phyloP scores from a whole-genome alignment of 768 basidiomycete species.

The Amyloporia xantha region DNA sequence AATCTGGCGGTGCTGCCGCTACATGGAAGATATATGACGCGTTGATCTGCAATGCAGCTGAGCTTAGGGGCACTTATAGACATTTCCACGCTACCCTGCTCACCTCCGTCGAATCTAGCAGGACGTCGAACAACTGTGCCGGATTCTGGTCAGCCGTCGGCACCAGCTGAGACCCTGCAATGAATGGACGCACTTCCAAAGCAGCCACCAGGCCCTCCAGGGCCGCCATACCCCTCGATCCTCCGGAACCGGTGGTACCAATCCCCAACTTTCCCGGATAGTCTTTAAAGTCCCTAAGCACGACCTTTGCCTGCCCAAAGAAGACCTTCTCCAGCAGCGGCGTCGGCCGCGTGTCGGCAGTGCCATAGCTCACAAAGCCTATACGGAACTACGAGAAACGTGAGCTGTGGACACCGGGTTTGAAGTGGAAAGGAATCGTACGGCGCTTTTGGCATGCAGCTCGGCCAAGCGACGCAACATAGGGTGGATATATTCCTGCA shows the following conservation, averaged over 20 bases:
- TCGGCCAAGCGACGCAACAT: slow-evolving; percentile 49
- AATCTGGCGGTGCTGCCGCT: slow-evolving; percentile 50
- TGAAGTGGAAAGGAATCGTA: slow-evolving; percentile 3
- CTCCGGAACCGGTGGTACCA: slow-evolving; percentile 43
- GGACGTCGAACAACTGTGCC: slow-evolving; percentile 1
- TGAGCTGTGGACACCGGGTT: background rate
- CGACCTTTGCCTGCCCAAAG: slow-evolving; percentile 39
- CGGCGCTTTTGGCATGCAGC: slow-evolving; percentile 18
- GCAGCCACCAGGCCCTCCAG: slow-evolving; percentile 67
- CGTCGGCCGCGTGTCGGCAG: slow-evolving; percentile 45
- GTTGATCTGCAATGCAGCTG: background rate
- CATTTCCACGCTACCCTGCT: too few relatives aligned
- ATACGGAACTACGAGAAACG: slow-evolving; percentile 30
- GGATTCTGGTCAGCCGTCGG: too few relatives aligned
- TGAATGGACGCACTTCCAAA: slow-evolving; percentile 48
- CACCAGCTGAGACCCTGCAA: too few relatives aligned
- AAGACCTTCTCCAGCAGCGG: slow-evolving; percentile 53
- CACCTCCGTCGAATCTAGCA: slow-evolving; percentile 8
- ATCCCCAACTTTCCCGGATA: slow-evolving; percentile 48
- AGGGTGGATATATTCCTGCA: slow-evolving; percentile 42
- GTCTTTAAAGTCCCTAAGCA: slow-evolving; percentile 40
- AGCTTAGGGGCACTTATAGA: too few relatives aligned
- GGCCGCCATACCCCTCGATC: slow-evolving; percentile 48
- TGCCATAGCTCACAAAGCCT: slow-evolving; percentile 58
- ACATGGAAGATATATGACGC: slow-evolving; percentile 45